Evolutionary conservation across 1,284 basidiomycete genomes (phyloP).

Genomic region (Violaceomyces palustris): DNA sequence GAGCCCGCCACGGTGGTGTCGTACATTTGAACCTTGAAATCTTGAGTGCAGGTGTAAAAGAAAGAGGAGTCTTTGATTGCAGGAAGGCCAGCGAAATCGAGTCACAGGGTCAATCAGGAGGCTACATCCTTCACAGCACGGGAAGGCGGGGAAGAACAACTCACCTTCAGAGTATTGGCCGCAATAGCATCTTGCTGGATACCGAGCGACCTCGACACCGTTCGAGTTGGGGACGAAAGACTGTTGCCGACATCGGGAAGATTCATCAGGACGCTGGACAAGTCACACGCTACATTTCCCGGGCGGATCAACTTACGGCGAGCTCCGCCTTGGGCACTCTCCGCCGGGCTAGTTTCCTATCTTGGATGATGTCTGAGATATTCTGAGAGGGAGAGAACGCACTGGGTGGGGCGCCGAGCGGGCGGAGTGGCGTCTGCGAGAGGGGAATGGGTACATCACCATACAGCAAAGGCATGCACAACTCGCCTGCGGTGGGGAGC

Average conservation of each 20-base stretch:
- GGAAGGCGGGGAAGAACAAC: neutral
- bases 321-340: conserved; percentile 54
- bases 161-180: conserved; percentile 75
- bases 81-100: too few species aligned
- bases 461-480: neutral
- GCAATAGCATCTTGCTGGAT: conserved; percentile 77
- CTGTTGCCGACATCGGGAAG: conserved; percentile 51
- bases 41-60: conserved; percentile 58
- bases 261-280: neutral
- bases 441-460: neutral
- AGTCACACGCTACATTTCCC: too few species aligned
- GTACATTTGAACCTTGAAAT: conserved; percentile 64
- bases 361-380: conserved; percentile 16
- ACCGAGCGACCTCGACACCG: conserved; percentile 79
- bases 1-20: conserved; percentile 18
- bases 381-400: conserved; percentile 21
- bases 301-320: conserved; percentile 36
- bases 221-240: conserved; percentile 72
- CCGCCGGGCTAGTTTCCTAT: conserved; percentile 35
- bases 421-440: conserved; percentile 16
- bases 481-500: neutral
- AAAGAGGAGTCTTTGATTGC: conserved; percentile 52
- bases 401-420: conserved; percentile 14
- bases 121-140: neutral
- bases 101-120: neutral